phyloP scores from a whole-genome alignment of 2,329 filamentous ascomycete genomes.

The Fusarium secorum region DNA sequence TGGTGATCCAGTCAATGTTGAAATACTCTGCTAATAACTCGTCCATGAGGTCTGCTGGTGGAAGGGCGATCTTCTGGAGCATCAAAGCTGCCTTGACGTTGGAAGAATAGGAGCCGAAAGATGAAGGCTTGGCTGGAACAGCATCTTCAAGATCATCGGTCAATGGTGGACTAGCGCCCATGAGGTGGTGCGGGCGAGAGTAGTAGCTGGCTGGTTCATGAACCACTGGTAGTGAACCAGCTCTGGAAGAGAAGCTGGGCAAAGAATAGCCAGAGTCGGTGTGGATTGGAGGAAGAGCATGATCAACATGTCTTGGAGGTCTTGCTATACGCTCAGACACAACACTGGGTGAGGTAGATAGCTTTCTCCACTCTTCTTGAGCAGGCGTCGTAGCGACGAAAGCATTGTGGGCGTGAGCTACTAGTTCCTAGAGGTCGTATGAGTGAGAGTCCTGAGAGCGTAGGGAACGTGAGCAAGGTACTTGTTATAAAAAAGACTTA shows the following conservation, averaged over 20 bases:
- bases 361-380: slow-evolving; percentile 37
- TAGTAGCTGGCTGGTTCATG: slow-evolving; percentile 35
- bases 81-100: slow-evolving; percentile 40
- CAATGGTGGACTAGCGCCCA: slow-evolving; percentile 40
- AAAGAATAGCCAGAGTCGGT: slow-evolving; percentile 26
- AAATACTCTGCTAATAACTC: slow-evolving; percentile 40
- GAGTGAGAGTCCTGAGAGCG: background rate
- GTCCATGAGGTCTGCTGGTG: slow-evolving; percentile 40
- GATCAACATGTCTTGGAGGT: slow-evolving; percentile 24
- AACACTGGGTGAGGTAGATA: slow-evolving; percentile 28
- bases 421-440: slow-evolving; percentile 23
- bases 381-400: slow-evolving; percentile 31
- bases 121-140: slow-evolving; percentile 29
- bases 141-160: slow-evolving; percentile 42
- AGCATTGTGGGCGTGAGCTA: slow-evolving; percentile 17
- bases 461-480: background rate
- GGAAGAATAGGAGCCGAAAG: slow-evolving; percentile 43
- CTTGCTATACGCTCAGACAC: slow-evolving; percentile 27
- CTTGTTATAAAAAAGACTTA: slow-evolving; percentile 20
- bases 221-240: slow-evolving; percentile 23
- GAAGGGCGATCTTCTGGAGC: slow-evolving; percentile 41
- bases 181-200: slow-evolving; percentile 23
- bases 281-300: slow-evolving; percentile 34
- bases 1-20: slow-evolving; percentile 37
- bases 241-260: slow-evolving; percentile 16